Conservation (phyloP, 169 alveolate species). For the Cryptosporidium parvum region DNA sequence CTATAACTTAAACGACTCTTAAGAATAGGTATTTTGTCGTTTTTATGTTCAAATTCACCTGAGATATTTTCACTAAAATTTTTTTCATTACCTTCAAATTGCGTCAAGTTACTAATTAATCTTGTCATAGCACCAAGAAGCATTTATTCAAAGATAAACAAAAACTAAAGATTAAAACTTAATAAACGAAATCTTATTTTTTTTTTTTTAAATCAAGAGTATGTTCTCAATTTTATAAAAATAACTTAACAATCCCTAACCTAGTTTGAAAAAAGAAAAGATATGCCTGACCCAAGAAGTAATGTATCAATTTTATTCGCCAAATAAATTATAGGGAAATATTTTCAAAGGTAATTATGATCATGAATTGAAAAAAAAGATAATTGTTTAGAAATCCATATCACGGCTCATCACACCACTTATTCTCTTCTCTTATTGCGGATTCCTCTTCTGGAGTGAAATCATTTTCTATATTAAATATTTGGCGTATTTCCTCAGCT, state of each 20-base stretch:
- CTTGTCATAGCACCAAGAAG: constrained; percentile 1
- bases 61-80: neutral
- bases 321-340: neutral
- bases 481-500: constrained; percentile 93
- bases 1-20: neutral
- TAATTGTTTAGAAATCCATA: neutral
- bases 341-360: neutral
- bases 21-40: neutral
- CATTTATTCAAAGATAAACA: neutral
- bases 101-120: neutral
- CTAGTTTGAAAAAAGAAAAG: neutral
- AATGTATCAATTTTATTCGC: neutral
- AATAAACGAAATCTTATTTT: neutral
- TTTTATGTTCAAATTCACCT: neutral
- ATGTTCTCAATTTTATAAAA: neutral
- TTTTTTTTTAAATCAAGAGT: neutral
- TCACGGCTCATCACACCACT: constrained; percentile 94
- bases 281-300: constrained; percentile 1
- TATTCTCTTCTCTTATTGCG: constrained; percentile 94
- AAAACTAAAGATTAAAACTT: constrained; percentile 22
- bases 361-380: neutral
- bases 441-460: constrained; percentile 97
- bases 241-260: neutral
- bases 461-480: constrained; percentile 93
- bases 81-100: neutral